Evolutionary conservation across 1,284 basidiomycete genomes (phyloP), one percentile per base, ranked within the genome.

Genomic region (Apiotrichum sp.): DNA sequence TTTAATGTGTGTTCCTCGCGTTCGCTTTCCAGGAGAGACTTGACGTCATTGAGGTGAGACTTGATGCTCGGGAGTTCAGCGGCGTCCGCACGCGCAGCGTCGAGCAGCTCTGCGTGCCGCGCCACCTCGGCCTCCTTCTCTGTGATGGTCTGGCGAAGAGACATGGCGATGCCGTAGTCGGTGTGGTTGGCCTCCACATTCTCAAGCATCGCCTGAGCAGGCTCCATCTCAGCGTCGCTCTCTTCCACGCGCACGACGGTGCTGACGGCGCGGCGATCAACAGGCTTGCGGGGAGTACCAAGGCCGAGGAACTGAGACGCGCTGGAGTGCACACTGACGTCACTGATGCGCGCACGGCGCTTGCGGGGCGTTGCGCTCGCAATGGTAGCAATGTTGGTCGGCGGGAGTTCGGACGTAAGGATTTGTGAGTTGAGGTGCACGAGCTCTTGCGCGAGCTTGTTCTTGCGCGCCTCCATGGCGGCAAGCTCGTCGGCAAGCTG

Each of bases 391-490:
- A 22, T 22, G 11, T 49, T 50, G 1, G 64, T 56, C 3, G 67
- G 64, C 10, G 66, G 69, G 5, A 71, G 50, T 33, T 72, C 68
- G 4, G 71, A 73, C 0, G 71, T 74, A 6, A 75, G 64, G 53
- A 75, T 75, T 58, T 75, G 72, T 40, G 65, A 68, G 47, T 76
- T 75, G 6, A 78, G 69, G 52, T 69, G 69, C 6, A 67, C 63
- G 6, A 78, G 66, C 46, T 75, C 68, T 9, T 62, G 61, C 6
- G 59, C 61, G 4, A 75, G 62, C 40, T 63, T 65, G 14, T 66
- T 56, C 57, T 74, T 73, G 35, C 75, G 65, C 0, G 67, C 70
- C 56, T 75, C 70, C 62, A 73, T 70, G 1, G 65, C 65, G 1
- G 68, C 70, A 1, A 75, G 66, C 6, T 68, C 70, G 3, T 70